Conservation (phyloP, 352 stramenopile genomes). For the Peronosclerospora sorghi region DNA sequence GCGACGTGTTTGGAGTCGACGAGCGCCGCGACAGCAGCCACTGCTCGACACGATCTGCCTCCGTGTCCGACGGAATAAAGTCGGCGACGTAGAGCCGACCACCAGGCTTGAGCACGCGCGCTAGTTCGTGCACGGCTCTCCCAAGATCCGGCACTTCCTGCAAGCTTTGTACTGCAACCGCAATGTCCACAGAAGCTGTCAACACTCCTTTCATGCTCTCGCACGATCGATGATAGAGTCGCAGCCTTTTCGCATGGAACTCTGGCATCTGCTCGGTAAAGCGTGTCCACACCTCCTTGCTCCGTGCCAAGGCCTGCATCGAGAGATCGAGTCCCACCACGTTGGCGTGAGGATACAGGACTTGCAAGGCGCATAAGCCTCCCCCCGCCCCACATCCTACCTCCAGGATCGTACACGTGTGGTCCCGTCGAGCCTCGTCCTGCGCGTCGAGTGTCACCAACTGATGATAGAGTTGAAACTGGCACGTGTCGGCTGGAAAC, state of each 20-base stretch:
- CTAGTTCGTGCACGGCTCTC: conserved; percentile 35
- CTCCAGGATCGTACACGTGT: conserved; percentile 41
- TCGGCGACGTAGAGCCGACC: conserved; percentile 55
- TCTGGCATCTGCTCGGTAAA: conserved; percentile 29
- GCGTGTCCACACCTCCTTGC: conserved; percentile 49
- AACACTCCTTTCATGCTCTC: conserved; percentile 47
- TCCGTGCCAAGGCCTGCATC: conserved; percentile 49
- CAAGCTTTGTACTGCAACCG: conserved; percentile 44
- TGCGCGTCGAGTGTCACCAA: conserved; percentile 32
- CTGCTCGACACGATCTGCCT: conserved; percentile 26
- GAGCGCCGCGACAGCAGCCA: conserved; percentile 28
- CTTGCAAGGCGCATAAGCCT: conserved; percentile 50
- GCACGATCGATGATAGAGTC: conserved; percentile 53
- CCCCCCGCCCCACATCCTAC: conserved; percentile 53
- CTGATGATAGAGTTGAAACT: conserved; percentile 50
- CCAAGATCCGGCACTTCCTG: conserved; percentile 48
- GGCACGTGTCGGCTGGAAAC: conserved; percentile 28
- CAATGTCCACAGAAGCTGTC: conserved; percentile 43
- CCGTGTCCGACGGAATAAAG: conserved; percentile 41
- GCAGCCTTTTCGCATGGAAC: conserved; percentile 29
- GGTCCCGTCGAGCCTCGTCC: conserved; percentile 11
- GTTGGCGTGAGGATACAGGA: conserved; percentile 36
- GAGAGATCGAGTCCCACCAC: conserved; percentile 49
- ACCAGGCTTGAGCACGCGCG: conserved; percentile 47
- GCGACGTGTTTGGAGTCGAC: conserved; percentile 15